These are phyloP conservation scores for Populus hybrid DNA, from an alignment of 441 rosid species.

Conservation along the genomic window DNA sequence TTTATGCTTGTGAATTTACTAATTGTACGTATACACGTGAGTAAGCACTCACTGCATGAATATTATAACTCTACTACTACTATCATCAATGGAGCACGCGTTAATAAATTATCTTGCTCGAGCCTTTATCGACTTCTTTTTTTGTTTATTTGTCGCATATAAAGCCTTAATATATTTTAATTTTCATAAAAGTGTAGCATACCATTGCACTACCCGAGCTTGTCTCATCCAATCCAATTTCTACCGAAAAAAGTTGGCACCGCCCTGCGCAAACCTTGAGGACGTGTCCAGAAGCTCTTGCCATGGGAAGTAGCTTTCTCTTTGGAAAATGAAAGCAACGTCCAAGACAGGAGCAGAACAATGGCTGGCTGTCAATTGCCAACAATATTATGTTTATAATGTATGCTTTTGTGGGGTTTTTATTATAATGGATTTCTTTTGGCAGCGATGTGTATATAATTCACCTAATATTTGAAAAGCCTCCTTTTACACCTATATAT, in stretches of 20 bases:
- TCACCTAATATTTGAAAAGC: slow-evolving; percentile 13
- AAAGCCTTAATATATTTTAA: neutral
- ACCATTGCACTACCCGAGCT: slow-evolving; percentile 17
- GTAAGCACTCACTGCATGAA: slow-evolving; percentile 11
- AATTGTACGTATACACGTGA: slow-evolving; percentile 1
- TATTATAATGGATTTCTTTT: neutral
- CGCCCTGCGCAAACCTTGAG: neutral
- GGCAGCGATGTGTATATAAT: neutral
- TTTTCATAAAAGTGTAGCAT: slow-evolving; percentile 2
- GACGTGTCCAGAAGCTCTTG: slow-evolving; percentile 13
- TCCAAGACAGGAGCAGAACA: neutral
- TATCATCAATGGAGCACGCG: neutral
- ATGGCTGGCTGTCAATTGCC: slow-evolving; percentile 5
- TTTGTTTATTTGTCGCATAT: neutral
- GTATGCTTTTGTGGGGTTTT: slow-evolving; percentile 11
- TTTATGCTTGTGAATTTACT: neutral
- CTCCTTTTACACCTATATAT: neutral
- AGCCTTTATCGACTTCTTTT: neutral
- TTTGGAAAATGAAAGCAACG: slow-evolving; percentile 4
- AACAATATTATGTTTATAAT: neutral
- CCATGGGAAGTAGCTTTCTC: neutral
- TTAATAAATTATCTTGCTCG: neutral
- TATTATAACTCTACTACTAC: neutral
- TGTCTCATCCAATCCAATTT: slow-evolving; percentile 8
- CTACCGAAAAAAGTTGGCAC: neutral